Evolutionary conservation across 2,329 filamentous ascomycete species (phyloP).

Genomic region (Aspergillus arachidicola): DNA sequence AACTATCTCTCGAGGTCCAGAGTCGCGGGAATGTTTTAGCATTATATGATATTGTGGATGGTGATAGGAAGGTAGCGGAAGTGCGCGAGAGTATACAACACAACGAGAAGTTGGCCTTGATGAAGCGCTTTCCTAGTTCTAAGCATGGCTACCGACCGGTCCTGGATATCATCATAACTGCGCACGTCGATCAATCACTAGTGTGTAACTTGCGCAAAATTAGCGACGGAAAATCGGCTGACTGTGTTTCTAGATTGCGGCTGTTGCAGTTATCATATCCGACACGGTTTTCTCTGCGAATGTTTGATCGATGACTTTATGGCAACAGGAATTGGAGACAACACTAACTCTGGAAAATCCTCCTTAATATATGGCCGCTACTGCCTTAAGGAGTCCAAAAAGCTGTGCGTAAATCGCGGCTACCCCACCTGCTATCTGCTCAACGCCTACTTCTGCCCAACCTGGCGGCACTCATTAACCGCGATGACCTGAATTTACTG

Average conservation of each 20-base stretch:
- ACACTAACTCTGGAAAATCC: neutral
- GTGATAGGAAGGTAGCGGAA: slow-evolving; percentile 23
- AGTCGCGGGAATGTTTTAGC: slow-evolving; percentile 20
- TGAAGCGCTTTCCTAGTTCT: slow-evolving; percentile 15
- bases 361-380: neutral
- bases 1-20: slow-evolving; percentile 22
- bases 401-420: neutral
- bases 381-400: neutral
- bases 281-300: neutral
- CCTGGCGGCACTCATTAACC: neutral
- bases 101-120: slow-evolving; percentile 19
- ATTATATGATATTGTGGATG: slow-evolving; percentile 24
- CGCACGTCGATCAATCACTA: slow-evolving; percentile 29
- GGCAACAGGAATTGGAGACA: neutral
- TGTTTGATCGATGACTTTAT: neutral
- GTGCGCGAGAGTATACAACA: slow-evolving; percentile 23
- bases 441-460: neutral
- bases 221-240: neutral
- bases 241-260: neutral
- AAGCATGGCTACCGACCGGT: slow-evolving; percentile 26
- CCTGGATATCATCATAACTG: slow-evolving; percentile 26
- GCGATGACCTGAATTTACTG: neutral
- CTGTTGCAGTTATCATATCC: slow-evolving; percentile 1
- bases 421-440: neutral
- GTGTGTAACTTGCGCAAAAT: slow-evolving; percentile 15